Percentiles rank a stretch among this genome's conserved stretches.
Evolutionary conservation across 2,329 filamentous ascomycete species (phyloP).

Genomic region (Dendryphion nanum): DNA sequence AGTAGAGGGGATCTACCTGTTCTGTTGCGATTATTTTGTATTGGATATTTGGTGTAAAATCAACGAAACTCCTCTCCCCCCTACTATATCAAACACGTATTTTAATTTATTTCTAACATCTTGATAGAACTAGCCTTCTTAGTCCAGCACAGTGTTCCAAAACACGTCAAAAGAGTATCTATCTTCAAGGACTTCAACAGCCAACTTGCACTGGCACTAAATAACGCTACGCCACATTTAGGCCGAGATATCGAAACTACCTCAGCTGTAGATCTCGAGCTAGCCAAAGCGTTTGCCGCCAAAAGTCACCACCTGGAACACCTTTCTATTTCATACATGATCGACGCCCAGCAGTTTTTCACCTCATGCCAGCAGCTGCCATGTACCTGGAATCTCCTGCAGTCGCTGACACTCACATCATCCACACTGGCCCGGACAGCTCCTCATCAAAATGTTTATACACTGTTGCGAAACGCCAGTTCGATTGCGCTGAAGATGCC

Average conservation of each 20-base stretch:
- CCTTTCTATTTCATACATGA: conserved; percentile 21
- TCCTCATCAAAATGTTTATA: conserved; percentile 14
- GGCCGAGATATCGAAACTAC: conserved; percentile 12
- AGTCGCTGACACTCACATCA: conserved; percentile 19
- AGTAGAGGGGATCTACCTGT: conserved; percentile 7
- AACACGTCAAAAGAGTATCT: conserved; percentile 18
- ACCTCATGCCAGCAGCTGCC: conserved; percentile 19
- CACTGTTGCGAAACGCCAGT: conserved; percentile 19
- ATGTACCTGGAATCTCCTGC: conserved; percentile 19
- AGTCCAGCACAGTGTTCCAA: conserved; percentile 15
- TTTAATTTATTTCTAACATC: conserved; percentile 15
- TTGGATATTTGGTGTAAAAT: conserved; percentile 9
- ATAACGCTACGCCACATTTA: conserved; percentile 14
- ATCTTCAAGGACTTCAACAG: conserved; percentile 19
- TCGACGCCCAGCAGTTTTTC: conserved; percentile 20
- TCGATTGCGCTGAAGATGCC: conserved; percentile 17
- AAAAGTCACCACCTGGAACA: conserved; percentile 18
- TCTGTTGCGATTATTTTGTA: conserved; percentile 7
- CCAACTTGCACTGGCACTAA: conserved; percentile 16
- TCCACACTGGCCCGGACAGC: conserved; percentile 14
- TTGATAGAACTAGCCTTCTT: conserved; percentile 16
- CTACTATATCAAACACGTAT: conserved; percentile 14
- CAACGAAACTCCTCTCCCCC: conserved; percentile 2
- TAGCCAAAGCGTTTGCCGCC: conserved; percentile 17
- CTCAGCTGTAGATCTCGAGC: conserved; percentile 13